Evolutionary conservation across 257 asterid genomes (phyloP).

Genomic region (Jaltomata sinuosa): DNA sequence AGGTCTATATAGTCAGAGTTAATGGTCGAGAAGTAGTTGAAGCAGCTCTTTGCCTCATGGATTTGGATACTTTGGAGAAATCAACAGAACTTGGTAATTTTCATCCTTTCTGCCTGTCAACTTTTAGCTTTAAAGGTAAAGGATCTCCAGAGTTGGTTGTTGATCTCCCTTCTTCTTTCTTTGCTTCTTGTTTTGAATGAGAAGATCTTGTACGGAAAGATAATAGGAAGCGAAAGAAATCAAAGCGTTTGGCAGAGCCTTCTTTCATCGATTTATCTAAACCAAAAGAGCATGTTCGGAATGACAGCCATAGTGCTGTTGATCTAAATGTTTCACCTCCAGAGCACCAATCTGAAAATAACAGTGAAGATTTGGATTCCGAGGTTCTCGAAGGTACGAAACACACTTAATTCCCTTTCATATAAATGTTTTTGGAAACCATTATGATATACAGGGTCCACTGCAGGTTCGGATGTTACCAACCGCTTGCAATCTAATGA

Average conservation of each 20-base stretch:
- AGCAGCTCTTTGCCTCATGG: slow-evolving; percentile 74
- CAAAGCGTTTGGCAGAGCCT: slow-evolving; percentile 43
- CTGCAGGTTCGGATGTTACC: slow-evolving; percentile 35
- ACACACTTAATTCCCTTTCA: neutral
- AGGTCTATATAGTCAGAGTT: slow-evolving; percentile 89
- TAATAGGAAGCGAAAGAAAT: slow-evolving; percentile 32
- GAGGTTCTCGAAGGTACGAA: slow-evolving; percentile 37
- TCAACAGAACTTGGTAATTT: slow-evolving; percentile 35
- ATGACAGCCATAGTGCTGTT: slow-evolving; percentile 8
- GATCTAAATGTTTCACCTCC: slow-evolving; percentile 11
- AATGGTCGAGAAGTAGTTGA: slow-evolving; percentile 36
- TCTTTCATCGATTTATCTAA: slow-evolving; percentile 22
- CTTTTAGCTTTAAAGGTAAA: neutral
- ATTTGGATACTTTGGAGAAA: slow-evolving; percentile 26
- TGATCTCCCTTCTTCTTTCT: slow-evolving; percentile 6
- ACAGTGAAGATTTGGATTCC: slow-evolving; percentile 26
- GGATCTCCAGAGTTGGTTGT: neutral
- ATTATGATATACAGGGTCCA: neutral
- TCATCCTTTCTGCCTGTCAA: neutral
- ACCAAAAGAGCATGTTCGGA: slow-evolving; percentile 5
- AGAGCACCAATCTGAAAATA: slow-evolving; percentile 17
- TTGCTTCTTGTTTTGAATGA: slow-evolving; percentile 8
- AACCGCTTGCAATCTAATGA: slow-evolving; percentile 20
- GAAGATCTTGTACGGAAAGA: slow-evolving; percentile 39
- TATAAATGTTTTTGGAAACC: neutral